phyloP scores from a whole-genome alignment of 768 basidiomycete genomes.

The Amanita pallidorosea region DNA sequence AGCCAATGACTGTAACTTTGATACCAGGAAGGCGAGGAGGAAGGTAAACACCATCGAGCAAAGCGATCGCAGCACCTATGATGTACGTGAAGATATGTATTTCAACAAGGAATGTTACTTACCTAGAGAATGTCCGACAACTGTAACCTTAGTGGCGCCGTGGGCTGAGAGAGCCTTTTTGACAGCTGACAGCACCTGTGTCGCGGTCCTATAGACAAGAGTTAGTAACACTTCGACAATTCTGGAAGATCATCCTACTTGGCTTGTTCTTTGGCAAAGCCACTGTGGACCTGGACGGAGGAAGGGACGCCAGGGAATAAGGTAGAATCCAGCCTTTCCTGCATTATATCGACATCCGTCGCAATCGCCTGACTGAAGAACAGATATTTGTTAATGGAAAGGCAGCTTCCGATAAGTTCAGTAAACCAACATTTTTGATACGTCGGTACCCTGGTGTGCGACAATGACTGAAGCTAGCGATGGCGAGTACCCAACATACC shows the following conservation, averaged over 20 bases:
- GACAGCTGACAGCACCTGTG: conserved; percentile 29
- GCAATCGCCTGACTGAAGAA: conserved; percentile 21
- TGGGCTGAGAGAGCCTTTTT: conserved; percentile 22
- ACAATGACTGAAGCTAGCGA: conserved; percentile 27
- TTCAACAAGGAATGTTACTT: not conserved
- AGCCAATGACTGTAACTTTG: conserved; percentile 24
- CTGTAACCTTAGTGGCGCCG: conserved; percentile 25
- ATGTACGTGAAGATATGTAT: not conserved
- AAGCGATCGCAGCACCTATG: conserved; percentile 39
- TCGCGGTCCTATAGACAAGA: conserved; percentile 23
- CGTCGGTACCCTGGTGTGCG: conserved; percentile 31
- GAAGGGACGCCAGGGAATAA: conserved; percentile 36
- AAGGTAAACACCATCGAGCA: conserved; percentile 48
- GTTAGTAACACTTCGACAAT: not conserved
- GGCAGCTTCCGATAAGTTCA: not conserved
- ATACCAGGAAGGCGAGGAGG: conserved; percentile 34
- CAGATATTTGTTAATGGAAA: not conserved
- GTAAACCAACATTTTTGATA: conserved; percentile 20
- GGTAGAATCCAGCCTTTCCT: conserved; percentile 20
- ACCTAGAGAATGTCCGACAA: conserved; percentile 39
- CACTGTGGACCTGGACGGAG: conserved; percentile 32
- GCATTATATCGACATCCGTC: conserved; percentile 26
- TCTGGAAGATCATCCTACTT: conserved; percentile 15
- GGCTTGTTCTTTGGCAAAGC: conserved; percentile 32
- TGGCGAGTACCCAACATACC: conserved; percentile 22